These are phyloP conservation scores for Serendipita sp. DNA, from an alignment of 768 basidiomycete genomes.

Conservation along the genomic window DNA sequence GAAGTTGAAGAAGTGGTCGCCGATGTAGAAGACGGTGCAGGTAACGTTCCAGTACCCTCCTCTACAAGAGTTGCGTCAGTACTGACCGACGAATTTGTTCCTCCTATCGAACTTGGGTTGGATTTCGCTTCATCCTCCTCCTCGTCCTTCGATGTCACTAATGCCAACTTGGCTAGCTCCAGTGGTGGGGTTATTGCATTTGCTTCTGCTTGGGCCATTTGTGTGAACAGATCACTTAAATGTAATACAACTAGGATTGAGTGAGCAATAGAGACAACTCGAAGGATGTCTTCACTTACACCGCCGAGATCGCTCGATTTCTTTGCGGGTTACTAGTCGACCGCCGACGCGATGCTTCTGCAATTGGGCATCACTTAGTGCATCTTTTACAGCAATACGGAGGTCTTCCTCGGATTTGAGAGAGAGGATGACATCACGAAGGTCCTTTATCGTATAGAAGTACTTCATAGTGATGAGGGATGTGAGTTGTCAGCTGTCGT, in stretches of 20 bases:
- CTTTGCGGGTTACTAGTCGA: conserved; percentile 58
- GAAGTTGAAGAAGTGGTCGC: background rate
- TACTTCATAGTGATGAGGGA: conserved; percentile 32
- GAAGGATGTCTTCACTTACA: conserved; percentile 32
- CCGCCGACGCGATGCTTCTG: conserved; percentile 80
- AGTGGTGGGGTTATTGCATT: conserved; percentile 66
- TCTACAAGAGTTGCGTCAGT: conserved; percentile 82
- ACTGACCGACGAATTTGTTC: conserved; percentile 47
- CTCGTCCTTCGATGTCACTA: conserved; percentile 81
- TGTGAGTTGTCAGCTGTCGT: too few species aligned
- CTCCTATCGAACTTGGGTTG: conserved; percentile 52
- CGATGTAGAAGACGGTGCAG: background rate
- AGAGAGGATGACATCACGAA: conserved; percentile 56
- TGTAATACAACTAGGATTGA: conserved; percentile 51
- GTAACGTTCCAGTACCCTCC: conserved; percentile 26
- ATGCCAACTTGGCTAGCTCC: conserved; percentile 79
- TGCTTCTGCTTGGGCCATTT: conserved; percentile 48
- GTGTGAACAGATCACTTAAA: conserved; percentile 60
- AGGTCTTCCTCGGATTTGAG: conserved; percentile 34
- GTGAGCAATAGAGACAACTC: conserved; percentile 10
- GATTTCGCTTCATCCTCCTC: conserved; percentile 51
- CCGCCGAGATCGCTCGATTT: conserved; percentile 69
- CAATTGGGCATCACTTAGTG: conserved; percentile 63
- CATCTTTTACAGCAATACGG: conserved; percentile 42
- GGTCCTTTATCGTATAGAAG: conserved; percentile 88